Evolutionary conservation across 495 filamentous ascomycete species (phyloP).

Genomic region (Chaetomidium leptoderma): DNA sequence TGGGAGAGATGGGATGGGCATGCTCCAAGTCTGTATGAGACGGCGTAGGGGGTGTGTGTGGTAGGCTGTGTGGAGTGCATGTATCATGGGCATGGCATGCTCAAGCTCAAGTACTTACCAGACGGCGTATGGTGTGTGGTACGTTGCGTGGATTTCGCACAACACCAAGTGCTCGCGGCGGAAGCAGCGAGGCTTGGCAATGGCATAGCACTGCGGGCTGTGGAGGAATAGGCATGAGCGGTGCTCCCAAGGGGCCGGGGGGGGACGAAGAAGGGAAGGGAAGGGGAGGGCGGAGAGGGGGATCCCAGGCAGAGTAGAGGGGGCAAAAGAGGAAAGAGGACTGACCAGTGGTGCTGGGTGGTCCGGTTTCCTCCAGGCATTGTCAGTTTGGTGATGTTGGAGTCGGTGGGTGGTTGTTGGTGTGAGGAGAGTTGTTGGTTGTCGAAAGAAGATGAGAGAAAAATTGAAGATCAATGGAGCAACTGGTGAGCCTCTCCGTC

Average conservation of each 20-base stretch:
- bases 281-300: too few relatives aligned
- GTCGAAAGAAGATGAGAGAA: too few relatives aligned
- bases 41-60: too few relatives aligned
- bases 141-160: constrained; percentile 6
- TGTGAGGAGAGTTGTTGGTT: neutral
- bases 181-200: constrained; percentile 16
- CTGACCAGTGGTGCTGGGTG: constrained; percentile 18
- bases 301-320: too few relatives aligned
- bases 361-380: neutral
- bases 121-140: constrained; percentile 4
- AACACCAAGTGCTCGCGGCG: neutral
- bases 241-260: neutral
- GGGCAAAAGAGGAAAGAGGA: too few relatives aligned
- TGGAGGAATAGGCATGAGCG: neutral
- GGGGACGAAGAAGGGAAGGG: too few relatives aligned
- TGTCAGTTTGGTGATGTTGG: neutral
- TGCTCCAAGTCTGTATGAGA: too few relatives aligned
- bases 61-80: too few relatives aligned
- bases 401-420: too few relatives aligned
- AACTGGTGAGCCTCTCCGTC: too few relatives aligned
- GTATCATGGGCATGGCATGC: neutral
- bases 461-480: too few relatives aligned
- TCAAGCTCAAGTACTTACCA: constrained; percentile 10
- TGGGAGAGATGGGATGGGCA: too few relatives aligned
- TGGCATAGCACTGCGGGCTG: constrained; percentile 12